A percentile compares a stretch with the other conserved stretches of the same genome.
phyloP scores from a whole-genome alignment of 164 flowering plant species.

The Protea cynaroides region DNA sequence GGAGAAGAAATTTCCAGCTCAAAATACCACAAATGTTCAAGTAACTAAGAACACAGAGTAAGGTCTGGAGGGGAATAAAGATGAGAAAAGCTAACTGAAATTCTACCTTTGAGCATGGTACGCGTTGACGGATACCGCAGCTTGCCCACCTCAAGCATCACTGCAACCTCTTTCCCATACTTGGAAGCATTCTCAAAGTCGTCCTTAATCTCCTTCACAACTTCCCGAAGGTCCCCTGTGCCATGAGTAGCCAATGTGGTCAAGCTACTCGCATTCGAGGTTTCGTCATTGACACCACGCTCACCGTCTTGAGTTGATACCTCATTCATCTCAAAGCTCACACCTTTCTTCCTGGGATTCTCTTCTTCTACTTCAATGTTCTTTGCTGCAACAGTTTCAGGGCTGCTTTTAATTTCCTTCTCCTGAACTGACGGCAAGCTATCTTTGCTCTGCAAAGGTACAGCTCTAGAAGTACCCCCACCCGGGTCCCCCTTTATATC shows the following conservation, averaged over 20 bases:
- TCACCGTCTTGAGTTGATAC: slow-evolving; percentile 16
- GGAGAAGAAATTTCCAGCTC: too few relatives aligned
- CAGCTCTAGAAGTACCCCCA: slow-evolving; percentile 17
- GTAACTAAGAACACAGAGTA: background rate
- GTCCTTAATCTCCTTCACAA: slow-evolving; percentile 55
- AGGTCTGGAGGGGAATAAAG: background rate
- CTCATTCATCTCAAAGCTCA: background rate
- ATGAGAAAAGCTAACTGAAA: background rate
- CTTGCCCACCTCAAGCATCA: slow-evolving; percentile 62
- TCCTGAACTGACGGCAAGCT: background rate
- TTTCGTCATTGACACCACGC: slow-evolving; percentile 14
- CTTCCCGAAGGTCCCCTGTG: slow-evolving; percentile 55
- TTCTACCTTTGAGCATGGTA: slow-evolving; percentile 54
- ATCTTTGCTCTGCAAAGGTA: background rate
- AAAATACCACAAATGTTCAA: background rate
- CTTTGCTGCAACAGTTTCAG: background rate
- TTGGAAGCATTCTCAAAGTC: slow-evolving; percentile 57
- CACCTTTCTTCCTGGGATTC: background rate
- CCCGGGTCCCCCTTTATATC: slow-evolving; percentile 15
- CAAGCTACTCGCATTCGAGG: slow-evolving; percentile 41
- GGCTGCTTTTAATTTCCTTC: background rate
- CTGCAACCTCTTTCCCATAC: slow-evolving; percentile 61
- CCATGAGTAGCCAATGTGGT: slow-evolving; percentile 43
- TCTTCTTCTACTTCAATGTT: background rate
- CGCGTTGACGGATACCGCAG: slow-evolving; percentile 49